These are phyloP conservation scores for Breviolum minutum DNA, from an alignment of 73 alveolate genomes.

Conservation along the genomic window DNA sequence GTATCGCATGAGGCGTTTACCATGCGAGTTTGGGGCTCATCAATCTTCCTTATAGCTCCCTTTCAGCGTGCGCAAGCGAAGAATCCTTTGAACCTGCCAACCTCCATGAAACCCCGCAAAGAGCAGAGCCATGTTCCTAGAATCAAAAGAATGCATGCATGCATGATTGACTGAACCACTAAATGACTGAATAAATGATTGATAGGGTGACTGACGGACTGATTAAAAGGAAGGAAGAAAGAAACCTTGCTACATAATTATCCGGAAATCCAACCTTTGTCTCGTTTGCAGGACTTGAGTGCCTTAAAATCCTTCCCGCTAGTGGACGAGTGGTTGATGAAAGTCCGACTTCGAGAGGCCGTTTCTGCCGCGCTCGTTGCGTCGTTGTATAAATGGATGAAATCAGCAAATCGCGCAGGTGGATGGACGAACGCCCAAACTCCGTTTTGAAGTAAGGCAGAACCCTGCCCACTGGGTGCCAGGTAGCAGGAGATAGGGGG, in stretches of 20 bases:
- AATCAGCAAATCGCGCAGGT: neutral
- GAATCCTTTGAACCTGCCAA: too few relatives aligned
- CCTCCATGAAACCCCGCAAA: too few relatives aligned
- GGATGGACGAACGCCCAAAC: conserved; percentile 8
- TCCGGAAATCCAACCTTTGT: neutral
- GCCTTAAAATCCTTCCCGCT: conserved; percentile 18
- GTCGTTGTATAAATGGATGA: neutral
- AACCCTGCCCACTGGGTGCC: conserved; percentile 12
- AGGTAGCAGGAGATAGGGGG: neutral
- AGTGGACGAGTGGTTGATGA: conserved; percentile 52
- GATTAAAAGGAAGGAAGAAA: too few relatives aligned
- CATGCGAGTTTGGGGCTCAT: too few relatives aligned
- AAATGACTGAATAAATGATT: too few relatives aligned
- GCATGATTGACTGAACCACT: too few relatives aligned
- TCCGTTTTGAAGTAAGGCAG: neutral
- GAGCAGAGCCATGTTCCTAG: too few relatives aligned
- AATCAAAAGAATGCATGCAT: too few relatives aligned
- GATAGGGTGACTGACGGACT: too few relatives aligned
- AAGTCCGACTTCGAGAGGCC: conserved; percentile 35
- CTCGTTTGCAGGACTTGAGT: neutral
- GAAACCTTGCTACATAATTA: neutral
- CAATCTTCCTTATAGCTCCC: too few relatives aligned
- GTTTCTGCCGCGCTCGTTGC: neutral
- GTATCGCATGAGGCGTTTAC: too few relatives aligned
- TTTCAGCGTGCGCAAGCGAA: too few relatives aligned